A percentile compares a stretch with the other conserved stretches of the same genome.
Conservation (phyloP, 768 basidiomycete species). For the Pleurotus giganteus region DNA sequence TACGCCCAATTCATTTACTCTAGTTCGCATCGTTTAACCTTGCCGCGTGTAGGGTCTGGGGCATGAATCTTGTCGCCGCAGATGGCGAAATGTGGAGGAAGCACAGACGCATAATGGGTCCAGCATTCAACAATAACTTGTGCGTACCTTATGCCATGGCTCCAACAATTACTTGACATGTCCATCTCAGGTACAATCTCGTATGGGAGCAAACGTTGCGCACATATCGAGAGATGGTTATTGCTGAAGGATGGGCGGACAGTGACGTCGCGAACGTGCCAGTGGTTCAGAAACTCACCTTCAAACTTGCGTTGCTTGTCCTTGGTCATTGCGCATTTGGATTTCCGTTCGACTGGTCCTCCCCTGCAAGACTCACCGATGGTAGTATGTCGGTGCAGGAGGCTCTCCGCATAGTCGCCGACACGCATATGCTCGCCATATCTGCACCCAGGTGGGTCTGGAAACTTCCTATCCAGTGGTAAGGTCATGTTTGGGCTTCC, state of each 20-base stretch:
- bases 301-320: slow-evolving; percentile 42
- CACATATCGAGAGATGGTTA: slow-evolving; percentile 39
- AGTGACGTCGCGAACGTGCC: slow-evolving; percentile 27
- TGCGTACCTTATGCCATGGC: slow-evolving; percentile 7
- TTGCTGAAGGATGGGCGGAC: slow-evolving; percentile 31
- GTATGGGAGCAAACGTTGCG: slow-evolving; percentile 38
- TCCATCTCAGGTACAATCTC: slow-evolving; percentile 30
- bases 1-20: slow-evolving; percentile 17
- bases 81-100: slow-evolving; percentile 30
- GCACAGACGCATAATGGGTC: slow-evolving; percentile 31
- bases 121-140: slow-evolving; percentile 28
- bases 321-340: slow-evolving; percentile 48
- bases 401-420: slow-evolving; percentile 32
- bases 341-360: slow-evolving; percentile 38
- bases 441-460: slow-evolving; percentile 37
- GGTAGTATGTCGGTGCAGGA: slow-evolving; percentile 38
- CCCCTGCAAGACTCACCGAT: slow-evolving; percentile 33
- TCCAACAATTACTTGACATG: background rate
- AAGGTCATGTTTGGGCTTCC: background rate
- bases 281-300: slow-evolving; percentile 30
- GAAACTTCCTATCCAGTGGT: slow-evolving; percentile 35
- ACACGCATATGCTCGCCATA: slow-evolving; percentile 23
- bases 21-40: background rate
- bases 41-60: slow-evolving; percentile 21
- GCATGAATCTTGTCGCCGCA: slow-evolving; percentile 27